Evolutionary conservation across 2,329 filamentous ascomycete genomes (phyloP), one percentile per base, ranked within the genome.

Genomic region (Sordariomycetes sp.): DNA sequence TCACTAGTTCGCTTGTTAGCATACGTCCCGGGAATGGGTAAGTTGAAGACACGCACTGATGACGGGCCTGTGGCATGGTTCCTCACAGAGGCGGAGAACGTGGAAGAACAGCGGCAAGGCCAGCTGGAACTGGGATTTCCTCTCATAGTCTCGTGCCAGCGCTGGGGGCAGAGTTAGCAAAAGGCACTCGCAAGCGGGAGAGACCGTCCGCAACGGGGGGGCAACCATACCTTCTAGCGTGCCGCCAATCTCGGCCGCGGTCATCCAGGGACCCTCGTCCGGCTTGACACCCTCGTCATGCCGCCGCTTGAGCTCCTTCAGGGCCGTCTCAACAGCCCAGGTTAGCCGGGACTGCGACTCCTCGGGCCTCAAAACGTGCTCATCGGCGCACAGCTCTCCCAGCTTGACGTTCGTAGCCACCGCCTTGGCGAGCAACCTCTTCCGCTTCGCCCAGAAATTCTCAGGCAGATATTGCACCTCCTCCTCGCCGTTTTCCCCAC

Each of bases 41-140:
- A 24, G 25, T 25, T 22, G 15, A 10, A 42, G 39, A 36, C 15
- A 76, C 78, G 66, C 76, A 86, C 78, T 95, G 66, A 96, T 75
- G 15, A 91, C 78, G 32, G 89, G 86, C 55, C 86, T 84, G 67
- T 95, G 90, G 67, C 91, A 96, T 34, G 76, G 78, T 28, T 73
- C 72, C 24, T 71, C 82, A 77, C 67, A 85, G 52, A 94, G 71
- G 20, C 84, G 79, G 36, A 96, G 76, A 6, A 91, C 89, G 65
- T 95, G 90, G 64, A 96, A 82, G 68, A 91, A 95, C 34, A 96
- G 76, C 3, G 91, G 90, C 24, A 91, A 80, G 6, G 91, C 87
- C 1, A 96, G 82, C 62, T 92, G 88, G 65, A 90, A 86, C 63
- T 88, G 82, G 52, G 85, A 81, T 63, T 82, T 83, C 54, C 79